These are phyloP conservation scores for Arachnomyces sp. DNA, from an alignment of 2,329 filamentous ascomycete genomes.

Conservation along the genomic window DNA sequence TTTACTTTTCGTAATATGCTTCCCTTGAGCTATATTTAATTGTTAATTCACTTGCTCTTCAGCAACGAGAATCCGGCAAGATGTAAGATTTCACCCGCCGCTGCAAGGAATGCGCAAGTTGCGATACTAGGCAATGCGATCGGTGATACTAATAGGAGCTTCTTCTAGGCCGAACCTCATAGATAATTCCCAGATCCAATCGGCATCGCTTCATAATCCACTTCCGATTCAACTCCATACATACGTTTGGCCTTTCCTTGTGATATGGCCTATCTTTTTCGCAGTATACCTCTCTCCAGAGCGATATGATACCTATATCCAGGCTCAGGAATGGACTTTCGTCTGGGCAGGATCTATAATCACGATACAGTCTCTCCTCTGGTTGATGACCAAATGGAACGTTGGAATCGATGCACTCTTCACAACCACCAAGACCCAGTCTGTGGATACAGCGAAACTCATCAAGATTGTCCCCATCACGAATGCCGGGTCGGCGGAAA, in stretches of 20 bases:
- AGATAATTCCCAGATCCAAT: constrained; percentile 81
- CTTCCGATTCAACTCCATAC: constrained; percentile 72
- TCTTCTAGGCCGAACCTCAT: constrained; percentile 69
- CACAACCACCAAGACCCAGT: constrained; percentile 64
- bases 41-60: no score
- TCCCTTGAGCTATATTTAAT: no score
- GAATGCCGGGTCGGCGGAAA: constrained; percentile 84
- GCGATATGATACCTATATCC: constrained; percentile 84
- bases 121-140: no score
- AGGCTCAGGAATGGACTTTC: constrained; percentile 95
- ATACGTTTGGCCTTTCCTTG: constrained; percentile 87
- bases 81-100: no score
- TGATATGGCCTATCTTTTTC: constrained; percentile 88
- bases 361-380: constrained; percentile 78
- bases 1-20: no score
- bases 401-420: constrained; percentile 77
- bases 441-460: constrained; percentile 65
- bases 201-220: constrained; percentile 80
- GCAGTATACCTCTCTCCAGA: constrained; percentile 76
- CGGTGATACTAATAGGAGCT: neutral
- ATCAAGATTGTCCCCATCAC: constrained; percentile 89
- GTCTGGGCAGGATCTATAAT: constrained; percentile 86
- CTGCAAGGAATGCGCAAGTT: no score
- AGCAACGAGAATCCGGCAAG: no score
- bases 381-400: constrained; percentile 97